A percentile compares a stretch with the other conserved stretches of the same genome.
These are phyloP conservation scores for Phaffomyces thermotolerans DNA, from an alignment of 805 yeast species.

Conservation along the genomic window DNA sequence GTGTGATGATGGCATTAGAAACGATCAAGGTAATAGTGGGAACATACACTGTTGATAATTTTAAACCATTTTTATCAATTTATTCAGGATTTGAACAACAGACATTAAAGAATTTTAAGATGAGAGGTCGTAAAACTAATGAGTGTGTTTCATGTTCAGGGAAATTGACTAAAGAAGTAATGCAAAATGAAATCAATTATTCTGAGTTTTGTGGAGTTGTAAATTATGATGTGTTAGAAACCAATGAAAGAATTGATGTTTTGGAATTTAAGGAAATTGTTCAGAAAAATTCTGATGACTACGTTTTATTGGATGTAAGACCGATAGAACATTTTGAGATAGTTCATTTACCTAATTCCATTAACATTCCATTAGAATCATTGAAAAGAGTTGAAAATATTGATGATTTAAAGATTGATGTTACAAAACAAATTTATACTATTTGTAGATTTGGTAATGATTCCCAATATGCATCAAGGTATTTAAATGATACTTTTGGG, in stretches of 20 bases:
- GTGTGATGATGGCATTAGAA: slow-evolving; percentile 84
- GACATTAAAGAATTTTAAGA: slow-evolving; percentile 63
- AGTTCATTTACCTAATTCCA: slow-evolving; percentile 48
- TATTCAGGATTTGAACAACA: slow-evolving; percentile 65
- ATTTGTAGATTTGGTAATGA: slow-evolving; percentile 90
- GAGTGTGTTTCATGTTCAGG: slow-evolving; percentile 60
- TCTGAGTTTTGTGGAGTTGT: slow-evolving; percentile 66
- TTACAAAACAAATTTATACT: slow-evolving; percentile 40
- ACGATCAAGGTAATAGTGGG: slow-evolving; percentile 66
- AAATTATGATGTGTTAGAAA: slow-evolving; percentile 37
- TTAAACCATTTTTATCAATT: slow-evolving; percentile 61
- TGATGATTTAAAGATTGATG: slow-evolving; percentile 25
- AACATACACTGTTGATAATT: slow-evolving; percentile 41
- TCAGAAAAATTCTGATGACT: slow-evolving; percentile 8
- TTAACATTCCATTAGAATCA: slow-evolving; percentile 56
- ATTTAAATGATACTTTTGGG: slow-evolving; percentile 44
- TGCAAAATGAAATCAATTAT: slow-evolving; percentile 52
- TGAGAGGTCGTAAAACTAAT: slow-evolving; percentile 54
- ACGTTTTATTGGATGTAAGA: slow-evolving; percentile 66
- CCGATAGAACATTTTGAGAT: slow-evolving; percentile 71
- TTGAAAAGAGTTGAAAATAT: slow-evolving; percentile 28
- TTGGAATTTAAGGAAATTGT: slow-evolving; percentile 26
- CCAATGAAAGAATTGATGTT: slow-evolving; percentile 41
- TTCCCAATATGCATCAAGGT: slow-evolving; percentile 67
- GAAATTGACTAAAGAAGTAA: slow-evolving; percentile 36